A percentile compares a stretch with the other conserved stretches of the same genome.
Evolutionary conservation across 345 rosid genomes (phyloP).

Genomic region (Microthlaspi erraticum): DNA sequence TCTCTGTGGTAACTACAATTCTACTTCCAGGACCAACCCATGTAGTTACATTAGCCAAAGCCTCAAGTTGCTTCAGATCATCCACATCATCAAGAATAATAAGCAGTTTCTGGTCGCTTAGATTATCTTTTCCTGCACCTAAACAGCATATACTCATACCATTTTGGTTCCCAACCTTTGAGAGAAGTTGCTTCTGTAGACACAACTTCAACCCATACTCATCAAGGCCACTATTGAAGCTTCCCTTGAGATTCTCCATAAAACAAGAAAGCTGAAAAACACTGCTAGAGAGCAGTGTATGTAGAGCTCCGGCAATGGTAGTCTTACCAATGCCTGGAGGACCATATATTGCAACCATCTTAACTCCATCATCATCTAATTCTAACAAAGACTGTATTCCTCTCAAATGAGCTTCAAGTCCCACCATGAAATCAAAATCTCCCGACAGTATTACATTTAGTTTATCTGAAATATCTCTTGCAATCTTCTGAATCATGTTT

Average conservation of each 20-base stretch:
- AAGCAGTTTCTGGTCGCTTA: background rate
- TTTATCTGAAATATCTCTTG: constrained; percentile 5
- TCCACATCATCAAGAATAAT: constrained; percentile 35
- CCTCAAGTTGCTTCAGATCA: background rate
- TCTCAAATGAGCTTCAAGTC: constrained; percentile 7
- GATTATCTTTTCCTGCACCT: background rate
- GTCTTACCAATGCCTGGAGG: constrained; percentile 30
- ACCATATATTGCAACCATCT: constrained; percentile 19
- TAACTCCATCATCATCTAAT: background rate
- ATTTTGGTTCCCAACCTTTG: background rate
- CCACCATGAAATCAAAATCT: constrained; percentile 25
- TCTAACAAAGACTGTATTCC: background rate
- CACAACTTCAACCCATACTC: background rate
- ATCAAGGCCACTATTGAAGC: background rate
- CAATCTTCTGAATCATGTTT: background rate
- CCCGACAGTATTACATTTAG: background rate
- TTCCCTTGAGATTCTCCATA: constrained; percentile 11
- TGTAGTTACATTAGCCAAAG: background rate
- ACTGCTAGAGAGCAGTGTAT: background rate
- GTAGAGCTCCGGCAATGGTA: constrained; percentile 27
- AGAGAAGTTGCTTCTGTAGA: constrained; percentile 21
- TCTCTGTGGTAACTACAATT: constrained; percentile 25
- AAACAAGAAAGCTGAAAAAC: constrained; percentile 16
- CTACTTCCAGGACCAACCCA: constrained; percentile 35
- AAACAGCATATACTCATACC: background rate